Evolutionary conservation across 805 yeast genomes (phyloP).

Genomic region (Brettanomyces bruxellensis): DNA sequence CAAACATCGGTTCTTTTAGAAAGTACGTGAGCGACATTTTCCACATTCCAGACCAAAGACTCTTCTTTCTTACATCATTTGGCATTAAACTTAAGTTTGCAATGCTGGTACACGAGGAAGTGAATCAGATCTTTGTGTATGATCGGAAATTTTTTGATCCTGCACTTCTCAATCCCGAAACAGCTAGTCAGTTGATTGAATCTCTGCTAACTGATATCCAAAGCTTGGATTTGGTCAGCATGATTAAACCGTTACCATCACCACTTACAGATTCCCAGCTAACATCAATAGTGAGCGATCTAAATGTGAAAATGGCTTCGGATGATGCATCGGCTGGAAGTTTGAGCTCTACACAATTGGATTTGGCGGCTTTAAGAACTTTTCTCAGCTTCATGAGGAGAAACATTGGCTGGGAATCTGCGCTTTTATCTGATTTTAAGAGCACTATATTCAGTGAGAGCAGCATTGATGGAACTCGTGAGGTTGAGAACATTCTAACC

Average conservation of each 20-base stretch:
- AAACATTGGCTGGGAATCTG: slow-evolving; percentile 30
- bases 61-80: slow-evolving; percentile 52
- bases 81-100: slow-evolving; percentile 53
- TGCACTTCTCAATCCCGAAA: slow-evolving; percentile 10
- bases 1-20: slow-evolving; percentile 33
- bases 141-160: slow-evolving; percentile 49
- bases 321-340: slow-evolving; percentile 7
- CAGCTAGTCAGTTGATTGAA: slow-evolving; percentile 7
- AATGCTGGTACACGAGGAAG: slow-evolving; percentile 37
- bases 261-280: slow-evolving; percentile 15
- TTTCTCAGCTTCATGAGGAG: slow-evolving; percentile 30
- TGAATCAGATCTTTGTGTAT: slow-evolving; percentile 49
- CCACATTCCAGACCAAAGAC: slow-evolving; percentile 30
- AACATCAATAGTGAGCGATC: slow-evolving; percentile 6
- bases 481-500: slow-evolving; percentile 37
- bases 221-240: slow-evolving; percentile 16
- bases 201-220: slow-evolving; percentile 18
- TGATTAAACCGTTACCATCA: slow-evolving; percentile 27
- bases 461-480: slow-evolving; percentile 13
- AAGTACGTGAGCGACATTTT: slow-evolving; percentile 32
- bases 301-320: slow-evolving; percentile 13
- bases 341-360: slow-evolving; percentile 21
- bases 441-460: slow-evolving; percentile 18
- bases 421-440: slow-evolving; percentile 26
- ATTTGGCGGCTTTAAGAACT: slow-evolving; percentile 27